Conservation (phyloP, 106 monocot species). For the Triglochin maritima region DNA sequence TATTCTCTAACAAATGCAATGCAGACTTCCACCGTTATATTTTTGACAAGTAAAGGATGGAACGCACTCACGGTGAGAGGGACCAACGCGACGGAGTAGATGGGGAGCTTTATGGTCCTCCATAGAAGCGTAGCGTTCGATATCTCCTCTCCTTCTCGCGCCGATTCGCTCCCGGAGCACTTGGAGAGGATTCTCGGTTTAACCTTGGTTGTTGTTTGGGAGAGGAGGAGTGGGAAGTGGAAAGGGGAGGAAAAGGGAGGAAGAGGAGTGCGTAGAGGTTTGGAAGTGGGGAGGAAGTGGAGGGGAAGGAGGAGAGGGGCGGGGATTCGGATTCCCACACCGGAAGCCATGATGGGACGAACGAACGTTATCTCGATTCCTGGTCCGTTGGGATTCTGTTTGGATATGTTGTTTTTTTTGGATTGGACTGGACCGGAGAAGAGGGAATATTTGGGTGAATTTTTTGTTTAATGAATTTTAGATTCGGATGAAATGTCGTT, state of each 20-base stretch:
- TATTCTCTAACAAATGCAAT: no score
- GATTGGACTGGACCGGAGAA: no score
- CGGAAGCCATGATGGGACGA: neutral
- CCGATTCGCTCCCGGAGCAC: neutral
- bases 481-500: no score
- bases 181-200: neutral
- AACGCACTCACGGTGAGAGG: slow-evolving; percentile 61
- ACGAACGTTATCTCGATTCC: no score
- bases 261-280: neutral
- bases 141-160: slow-evolving; percentile 15
- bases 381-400: no score
- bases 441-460: no score
- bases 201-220: neutral
- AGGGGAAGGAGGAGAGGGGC: neutral
- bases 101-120: slow-evolving; percentile 86
- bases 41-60: neutral
- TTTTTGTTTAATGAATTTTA: no score
- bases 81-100: slow-evolving; percentile 86
- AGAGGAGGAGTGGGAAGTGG: neutral
- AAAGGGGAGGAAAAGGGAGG: slow-evolving; percentile 1
- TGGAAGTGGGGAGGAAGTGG: neutral
- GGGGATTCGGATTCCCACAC: neutral
- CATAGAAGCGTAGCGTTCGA: slow-evolving; percentile 60
- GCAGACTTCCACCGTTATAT: neutral
- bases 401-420: no score